Percentiles rank a stretch among this genome's conserved stretches.
phyloP scores from a whole-genome alignment of 1,139 yeast species.

The Casaregolazyma suthepensis region DNA sequence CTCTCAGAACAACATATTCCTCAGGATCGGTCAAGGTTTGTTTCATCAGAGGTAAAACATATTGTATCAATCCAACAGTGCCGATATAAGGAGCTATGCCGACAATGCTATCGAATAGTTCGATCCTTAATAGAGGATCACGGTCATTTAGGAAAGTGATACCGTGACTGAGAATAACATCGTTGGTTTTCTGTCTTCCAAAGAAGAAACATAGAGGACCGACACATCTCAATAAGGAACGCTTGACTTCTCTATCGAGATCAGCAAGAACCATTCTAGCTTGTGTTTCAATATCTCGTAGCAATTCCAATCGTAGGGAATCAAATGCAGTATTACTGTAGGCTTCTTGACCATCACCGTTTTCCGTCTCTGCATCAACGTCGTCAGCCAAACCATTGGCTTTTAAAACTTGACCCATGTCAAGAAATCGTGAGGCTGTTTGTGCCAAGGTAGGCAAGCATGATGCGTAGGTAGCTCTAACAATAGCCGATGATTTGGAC shows the following conservation, averaged over 20 bases:
- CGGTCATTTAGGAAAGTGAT: slow-evolving; percentile 86
- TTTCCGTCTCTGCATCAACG: slow-evolving; percentile 40
- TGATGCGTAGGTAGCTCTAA: slow-evolving; percentile 63
- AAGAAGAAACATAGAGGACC: slow-evolving; percentile 73
- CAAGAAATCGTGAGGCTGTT: slow-evolving; percentile 57
- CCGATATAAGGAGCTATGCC: slow-evolving; percentile 79
- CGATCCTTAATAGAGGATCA: slow-evolving; percentile 58
- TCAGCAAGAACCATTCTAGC: slow-evolving; percentile 67
- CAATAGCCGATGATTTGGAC: slow-evolving; percentile 39
- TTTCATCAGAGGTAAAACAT: slow-evolving; percentile 72
- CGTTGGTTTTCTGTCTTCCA: slow-evolving; percentile 84
- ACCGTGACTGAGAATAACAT: slow-evolving; percentile 79
- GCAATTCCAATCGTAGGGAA: slow-evolving; percentile 30
- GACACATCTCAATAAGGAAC: slow-evolving; percentile 62
- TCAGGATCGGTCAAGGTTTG: slow-evolving; percentile 82
- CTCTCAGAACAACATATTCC: slow-evolving; percentile 74
- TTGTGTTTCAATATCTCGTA: slow-evolving; percentile 47
- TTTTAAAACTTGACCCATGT: slow-evolving; percentile 55
- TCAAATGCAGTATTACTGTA: slow-evolving; percentile 29
- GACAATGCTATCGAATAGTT: slow-evolving; percentile 70
- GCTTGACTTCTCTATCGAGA: slow-evolving; percentile 55
- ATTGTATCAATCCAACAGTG: slow-evolving; percentile 74
- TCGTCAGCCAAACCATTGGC: slow-evolving; percentile 36
- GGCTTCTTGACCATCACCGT: slow-evolving; percentile 27
- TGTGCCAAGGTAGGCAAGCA: slow-evolving; percentile 66